Conservation (phyloP, 202 grass and related monocot genomes). For the Elaeis oleifera region DNA sequence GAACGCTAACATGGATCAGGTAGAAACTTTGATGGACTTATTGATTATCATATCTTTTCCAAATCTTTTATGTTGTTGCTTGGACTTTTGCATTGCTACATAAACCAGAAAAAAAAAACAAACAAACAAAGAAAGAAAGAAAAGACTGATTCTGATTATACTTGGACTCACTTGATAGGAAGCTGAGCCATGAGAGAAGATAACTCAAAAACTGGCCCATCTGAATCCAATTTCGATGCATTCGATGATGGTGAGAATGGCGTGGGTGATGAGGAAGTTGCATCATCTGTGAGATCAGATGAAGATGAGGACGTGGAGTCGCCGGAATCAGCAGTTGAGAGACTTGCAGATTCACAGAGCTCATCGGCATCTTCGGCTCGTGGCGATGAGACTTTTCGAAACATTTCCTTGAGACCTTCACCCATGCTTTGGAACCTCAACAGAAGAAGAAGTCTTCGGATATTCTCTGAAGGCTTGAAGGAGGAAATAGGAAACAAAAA, state of each 20-base stretch:
- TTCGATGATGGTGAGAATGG: slow-evolving; percentile 22
- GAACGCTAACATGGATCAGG: no score
- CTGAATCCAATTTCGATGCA: slow-evolving; percentile 22
- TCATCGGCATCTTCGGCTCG: not conserved
- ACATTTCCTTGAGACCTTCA: no score
- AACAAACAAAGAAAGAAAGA: not conserved
- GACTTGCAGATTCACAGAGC: slow-evolving; percentile 18
- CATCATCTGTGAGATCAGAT: slow-evolving; percentile 42
- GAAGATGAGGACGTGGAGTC: slow-evolving; percentile 35
- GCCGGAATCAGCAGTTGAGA: slow-evolving; percentile 7
- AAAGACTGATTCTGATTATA: not conserved
- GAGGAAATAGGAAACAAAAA: no score
- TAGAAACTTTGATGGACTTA: no score
- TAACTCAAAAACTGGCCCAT: slow-evolving; percentile 50
- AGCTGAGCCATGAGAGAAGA: slow-evolving; percentile 49
- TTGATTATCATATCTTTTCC: not conserved
- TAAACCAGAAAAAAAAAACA: not conserved
- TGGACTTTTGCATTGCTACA: slow-evolving; percentile 1
- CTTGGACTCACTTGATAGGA: slow-evolving; percentile 39
- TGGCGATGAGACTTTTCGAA: no score
- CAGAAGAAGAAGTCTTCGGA: no score
- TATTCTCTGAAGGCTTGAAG: no score
- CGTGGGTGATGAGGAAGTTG: slow-evolving; percentile 13
- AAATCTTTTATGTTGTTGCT: not conserved
- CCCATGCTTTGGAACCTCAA: no score